These are phyloP conservation scores for Scenedesmus sp. DNA, from an alignment of 163 green algal genomes.

Conservation along the genomic window DNA sequence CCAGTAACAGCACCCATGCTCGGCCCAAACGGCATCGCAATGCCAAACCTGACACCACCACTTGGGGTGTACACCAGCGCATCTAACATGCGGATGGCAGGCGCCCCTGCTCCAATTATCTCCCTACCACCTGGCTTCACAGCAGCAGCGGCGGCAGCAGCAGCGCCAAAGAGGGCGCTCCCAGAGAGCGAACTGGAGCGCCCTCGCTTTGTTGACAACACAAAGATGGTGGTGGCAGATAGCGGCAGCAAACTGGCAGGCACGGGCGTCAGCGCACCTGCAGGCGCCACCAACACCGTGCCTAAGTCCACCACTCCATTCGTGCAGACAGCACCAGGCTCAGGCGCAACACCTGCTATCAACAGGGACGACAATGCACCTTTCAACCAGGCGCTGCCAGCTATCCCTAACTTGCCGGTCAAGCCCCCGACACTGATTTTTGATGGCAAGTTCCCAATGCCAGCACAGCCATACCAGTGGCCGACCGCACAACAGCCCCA, in stretches of 20 bases:
- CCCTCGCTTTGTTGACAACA: conserved; percentile 3
- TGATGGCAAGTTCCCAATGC: neutral
- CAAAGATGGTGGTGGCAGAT: neutral
- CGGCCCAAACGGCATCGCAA: neutral
- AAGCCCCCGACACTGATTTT: neutral
- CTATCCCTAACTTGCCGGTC: neutral
- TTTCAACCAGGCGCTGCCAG: neutral
- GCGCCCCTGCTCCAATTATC: neutral
- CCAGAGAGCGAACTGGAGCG: neutral
- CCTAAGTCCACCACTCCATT: neutral
- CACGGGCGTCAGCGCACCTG: neutral
- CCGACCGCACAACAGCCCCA: neutral
- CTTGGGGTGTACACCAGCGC: neutral
- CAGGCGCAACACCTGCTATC: neutral
- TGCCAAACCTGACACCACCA: neutral
- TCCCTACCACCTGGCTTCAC: neutral
- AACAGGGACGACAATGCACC: neutral
- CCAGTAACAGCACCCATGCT: neutral
- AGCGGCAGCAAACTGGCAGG: neutral
- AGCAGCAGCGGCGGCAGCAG: neutral
- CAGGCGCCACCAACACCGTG: neutral
- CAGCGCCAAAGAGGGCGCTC: neutral
- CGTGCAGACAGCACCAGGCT: neutral
- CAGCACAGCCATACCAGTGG: neutral
- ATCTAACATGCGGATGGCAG: neutral